Conservation (phyloP, 352 stramenopile genomes). For the Achlya hypogyna region DNA sequence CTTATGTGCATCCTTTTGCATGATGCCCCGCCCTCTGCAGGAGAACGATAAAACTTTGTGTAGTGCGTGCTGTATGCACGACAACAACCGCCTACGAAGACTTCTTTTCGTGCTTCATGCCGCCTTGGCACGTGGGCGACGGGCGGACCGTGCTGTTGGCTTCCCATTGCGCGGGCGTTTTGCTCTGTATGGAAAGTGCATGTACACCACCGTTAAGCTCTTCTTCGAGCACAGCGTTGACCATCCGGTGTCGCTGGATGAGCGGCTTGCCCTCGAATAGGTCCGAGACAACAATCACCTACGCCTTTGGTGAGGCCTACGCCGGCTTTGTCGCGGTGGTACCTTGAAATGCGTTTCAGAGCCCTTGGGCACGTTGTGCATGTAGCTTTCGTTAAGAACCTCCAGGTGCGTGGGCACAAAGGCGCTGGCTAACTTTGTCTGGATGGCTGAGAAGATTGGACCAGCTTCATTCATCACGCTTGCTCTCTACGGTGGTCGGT, state of each 20-base stretch:
- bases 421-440: slow-evolving; percentile 45
- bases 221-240: slow-evolving; percentile 83
- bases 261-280: slow-evolving; percentile 84
- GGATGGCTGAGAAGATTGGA: slow-evolving; percentile 50
- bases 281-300: slow-evolving; percentile 86
- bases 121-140: slow-evolving; percentile 62
- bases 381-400: slow-evolving; percentile 92
- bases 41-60: too few relatives aligned
- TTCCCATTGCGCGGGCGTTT: slow-evolving; percentile 90
- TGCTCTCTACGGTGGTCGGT: not conserved
- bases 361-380: slow-evolving; percentile 91
- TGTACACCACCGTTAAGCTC: slow-evolving; percentile 86
- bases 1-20: too few relatives aligned
- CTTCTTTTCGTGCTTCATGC: slow-evolving; percentile 48
- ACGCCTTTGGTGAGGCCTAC: not conserved
- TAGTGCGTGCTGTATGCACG: too few relatives aligned
- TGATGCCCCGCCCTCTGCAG: too few relatives aligned
- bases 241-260: slow-evolving; percentile 85
- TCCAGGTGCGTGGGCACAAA: slow-evolving; percentile 67
- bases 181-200: slow-evolving; percentile 91
- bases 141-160: slow-evolving; percentile 37
- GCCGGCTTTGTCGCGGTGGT: not conserved
- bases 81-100: not conserved
- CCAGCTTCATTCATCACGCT: slow-evolving; percentile 23
- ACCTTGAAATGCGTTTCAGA: slow-evolving; percentile 96